Evolutionary conservation across 306 rosid genomes (phyloP).

Genomic region (Amphicarpaea edgeworthii): DNA sequence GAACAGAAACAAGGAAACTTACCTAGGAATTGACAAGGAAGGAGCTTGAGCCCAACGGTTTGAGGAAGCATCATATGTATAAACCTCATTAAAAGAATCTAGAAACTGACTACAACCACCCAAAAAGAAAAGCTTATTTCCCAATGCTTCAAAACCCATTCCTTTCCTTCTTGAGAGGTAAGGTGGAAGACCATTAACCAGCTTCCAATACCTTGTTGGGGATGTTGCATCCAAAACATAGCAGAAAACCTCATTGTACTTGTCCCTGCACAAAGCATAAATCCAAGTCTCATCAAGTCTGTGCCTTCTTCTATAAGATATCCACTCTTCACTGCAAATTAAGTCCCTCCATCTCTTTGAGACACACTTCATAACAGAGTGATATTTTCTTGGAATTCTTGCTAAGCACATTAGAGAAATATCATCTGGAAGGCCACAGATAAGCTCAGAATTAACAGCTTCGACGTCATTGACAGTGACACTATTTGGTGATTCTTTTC

Average conservation of each 20-base stretch:
- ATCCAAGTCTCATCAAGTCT: slow-evolving; percentile 86
- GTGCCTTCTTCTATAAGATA: slow-evolving; percentile 65
- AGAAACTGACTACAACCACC: slow-evolving; percentile 91
- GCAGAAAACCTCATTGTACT: slow-evolving; percentile 61
- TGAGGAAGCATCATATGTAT: slow-evolving; percentile 65
- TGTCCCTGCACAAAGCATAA: slow-evolving; percentile 88
- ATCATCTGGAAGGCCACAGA: no score
- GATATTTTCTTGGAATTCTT: no score
- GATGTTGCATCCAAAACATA: slow-evolving; percentile 71
- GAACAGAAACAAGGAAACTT: slow-evolving; percentile 30
- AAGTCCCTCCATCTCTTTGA: slow-evolving; percentile 58
- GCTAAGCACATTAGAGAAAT: no score
- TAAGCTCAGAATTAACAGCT: no score
- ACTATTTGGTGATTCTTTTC: no score
- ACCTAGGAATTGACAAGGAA: slow-evolving; percentile 84
- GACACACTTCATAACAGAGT: no score
- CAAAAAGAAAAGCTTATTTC: slow-evolving; percentile 74
- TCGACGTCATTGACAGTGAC: no score
- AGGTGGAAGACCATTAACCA: slow-evolving; percentile 62
- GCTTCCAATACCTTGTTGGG: slow-evolving; percentile 79
- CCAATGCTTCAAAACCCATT: slow-evolving; percentile 80
- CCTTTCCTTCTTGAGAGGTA: slow-evolving; percentile 75
- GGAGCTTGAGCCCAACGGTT: slow-evolving; percentile 71
- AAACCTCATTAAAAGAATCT: slow-evolving; percentile 84
- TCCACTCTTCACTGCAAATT: slow-evolving; percentile 76